Evolutionary conservation across 768 basidiomycete species (phyloP).

Genomic region (Boletus rubescentipes): DNA sequence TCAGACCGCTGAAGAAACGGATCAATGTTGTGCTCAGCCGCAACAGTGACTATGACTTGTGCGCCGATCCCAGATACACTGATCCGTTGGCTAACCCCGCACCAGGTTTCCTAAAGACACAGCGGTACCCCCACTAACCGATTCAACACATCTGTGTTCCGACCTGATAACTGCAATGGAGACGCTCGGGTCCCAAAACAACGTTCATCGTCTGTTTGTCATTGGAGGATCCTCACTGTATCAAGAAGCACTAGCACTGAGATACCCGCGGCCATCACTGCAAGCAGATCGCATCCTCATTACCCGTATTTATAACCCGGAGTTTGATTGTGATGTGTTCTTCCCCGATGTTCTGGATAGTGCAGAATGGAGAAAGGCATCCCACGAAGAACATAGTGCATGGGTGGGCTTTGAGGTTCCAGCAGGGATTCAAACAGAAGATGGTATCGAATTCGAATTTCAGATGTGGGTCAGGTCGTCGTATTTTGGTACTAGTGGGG

Average conservation of each 20-base stretch:
- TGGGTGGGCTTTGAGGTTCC: constrained; percentile 86
- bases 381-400: constrained; percentile 60
- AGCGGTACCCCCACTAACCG: background rate
- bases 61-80: constrained; percentile 26
- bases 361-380: constrained; percentile 54
- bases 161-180: constrained; percentile 21
- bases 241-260: constrained; percentile 53
- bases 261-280: constrained; percentile 33
- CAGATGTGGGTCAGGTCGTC: constrained; percentile 85
- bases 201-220: constrained; percentile 66
- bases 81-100: constrained; percentile 5
- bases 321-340: constrained; percentile 86
- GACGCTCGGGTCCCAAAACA: constrained; percentile 8
- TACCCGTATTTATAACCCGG: constrained; percentile 75
- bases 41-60: constrained; percentile 62
- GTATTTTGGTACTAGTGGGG: background rate
- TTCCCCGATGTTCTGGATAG: constrained; percentile 68
- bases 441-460: constrained; percentile 83
- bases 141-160: constrained; percentile 32
- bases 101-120: constrained; percentile 15
- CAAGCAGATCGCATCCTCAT: constrained; percentile 80
- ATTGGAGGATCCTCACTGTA: constrained; percentile 94
- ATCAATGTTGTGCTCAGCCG: constrained; percentile 77
- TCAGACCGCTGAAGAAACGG: constrained; percentile 75
- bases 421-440: constrained; percentile 75